phyloP scores from a whole-genome alignment of 345 rosid genomes.

The Orychophragmus violaceus region DNA sequence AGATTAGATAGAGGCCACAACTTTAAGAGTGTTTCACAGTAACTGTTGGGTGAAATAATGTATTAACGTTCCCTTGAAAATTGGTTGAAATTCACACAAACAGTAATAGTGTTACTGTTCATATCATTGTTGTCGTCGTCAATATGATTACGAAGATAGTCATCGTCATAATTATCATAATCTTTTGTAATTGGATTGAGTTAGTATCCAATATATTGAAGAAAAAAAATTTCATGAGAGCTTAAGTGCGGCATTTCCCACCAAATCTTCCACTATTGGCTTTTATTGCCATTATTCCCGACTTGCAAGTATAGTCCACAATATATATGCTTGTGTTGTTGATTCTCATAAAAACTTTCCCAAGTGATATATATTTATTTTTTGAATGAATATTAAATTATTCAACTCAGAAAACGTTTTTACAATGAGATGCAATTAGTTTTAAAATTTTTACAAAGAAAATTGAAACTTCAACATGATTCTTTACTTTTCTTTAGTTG shows the following conservation, averaged over 20 bases:
- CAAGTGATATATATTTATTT: too few relatives aligned
- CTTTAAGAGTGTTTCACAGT: background rate
- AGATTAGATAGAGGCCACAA: background rate
- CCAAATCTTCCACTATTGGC: slow-evolving; percentile 9
- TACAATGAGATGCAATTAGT: too few relatives aligned
- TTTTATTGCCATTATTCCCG: background rate
- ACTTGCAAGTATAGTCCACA: background rate
- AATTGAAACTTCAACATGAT: too few relatives aligned
- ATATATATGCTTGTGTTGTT: background rate
- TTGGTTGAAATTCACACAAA: too few relatives aligned
- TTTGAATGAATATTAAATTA: too few relatives aligned
- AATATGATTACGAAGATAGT: slow-evolving; percentile 13
- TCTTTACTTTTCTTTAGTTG: too few relatives aligned
- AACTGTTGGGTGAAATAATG: too few relatives aligned
- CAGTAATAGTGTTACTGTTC: background rate
- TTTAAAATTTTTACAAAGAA: too few relatives aligned
- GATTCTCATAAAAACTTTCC: background rate
- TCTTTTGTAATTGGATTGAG: background rate
- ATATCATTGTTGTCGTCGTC: background rate
- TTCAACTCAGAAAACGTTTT: too few relatives aligned
- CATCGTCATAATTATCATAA: slow-evolving; percentile 7
- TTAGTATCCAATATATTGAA: background rate
- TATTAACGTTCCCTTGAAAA: too few relatives aligned
- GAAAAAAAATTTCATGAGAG: background rate
- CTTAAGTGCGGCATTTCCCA: slow-evolving; percentile 12